A percentile compares a stretch with the other conserved stretches of the same genome.
These are phyloP conservation scores for Fusarium humuli DNA, from an alignment of 2,329 filamentous ascomycete genomes.

Conservation along the genomic window DNA sequence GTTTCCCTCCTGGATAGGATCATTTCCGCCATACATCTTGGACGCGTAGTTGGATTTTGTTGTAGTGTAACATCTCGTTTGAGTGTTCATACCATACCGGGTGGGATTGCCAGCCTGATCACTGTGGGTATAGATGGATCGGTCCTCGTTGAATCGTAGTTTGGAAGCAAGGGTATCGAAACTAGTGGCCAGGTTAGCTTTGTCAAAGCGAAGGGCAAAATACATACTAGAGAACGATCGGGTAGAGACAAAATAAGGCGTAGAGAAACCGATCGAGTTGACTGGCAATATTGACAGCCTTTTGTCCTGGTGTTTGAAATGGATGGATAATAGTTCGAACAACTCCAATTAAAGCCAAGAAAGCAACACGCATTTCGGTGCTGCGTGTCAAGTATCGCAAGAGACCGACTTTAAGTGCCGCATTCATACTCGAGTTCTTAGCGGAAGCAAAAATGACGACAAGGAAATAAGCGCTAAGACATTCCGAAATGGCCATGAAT, in stretches of 20 bases:
- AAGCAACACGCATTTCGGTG: constrained; percentile 55
- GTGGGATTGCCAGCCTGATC: constrained; percentile 3
- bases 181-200: constrained; percentile 9
- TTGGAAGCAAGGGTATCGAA: constrained; percentile 52
- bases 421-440: constrained; percentile 36
- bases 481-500: constrained; percentile 55
- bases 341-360: constrained; percentile 53
- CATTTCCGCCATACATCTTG: not conserved
- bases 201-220: too few relatives aligned
- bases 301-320: constrained; percentile 53
- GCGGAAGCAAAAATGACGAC: constrained; percentile 53
- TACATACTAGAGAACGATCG: constrained; percentile 55
- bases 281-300: constrained; percentile 51
- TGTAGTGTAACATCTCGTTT: constrained; percentile 26
- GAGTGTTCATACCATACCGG: constrained; percentile 8
- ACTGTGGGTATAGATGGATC: constrained; percentile 19
- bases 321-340: constrained; percentile 56
- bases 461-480: constrained; percentile 54
- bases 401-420: constrained; percentile 49
- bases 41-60: constrained; percentile 18
- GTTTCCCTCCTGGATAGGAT: constrained; percentile 2
- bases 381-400: constrained; percentile 54
- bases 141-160: constrained; percentile 39
- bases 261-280: constrained; percentile 57
- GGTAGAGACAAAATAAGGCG: constrained; percentile 56